Conservation (phyloP, 1,284 basidiomycete genomes). For the Tilletiopsis washingtonensis region DNA sequence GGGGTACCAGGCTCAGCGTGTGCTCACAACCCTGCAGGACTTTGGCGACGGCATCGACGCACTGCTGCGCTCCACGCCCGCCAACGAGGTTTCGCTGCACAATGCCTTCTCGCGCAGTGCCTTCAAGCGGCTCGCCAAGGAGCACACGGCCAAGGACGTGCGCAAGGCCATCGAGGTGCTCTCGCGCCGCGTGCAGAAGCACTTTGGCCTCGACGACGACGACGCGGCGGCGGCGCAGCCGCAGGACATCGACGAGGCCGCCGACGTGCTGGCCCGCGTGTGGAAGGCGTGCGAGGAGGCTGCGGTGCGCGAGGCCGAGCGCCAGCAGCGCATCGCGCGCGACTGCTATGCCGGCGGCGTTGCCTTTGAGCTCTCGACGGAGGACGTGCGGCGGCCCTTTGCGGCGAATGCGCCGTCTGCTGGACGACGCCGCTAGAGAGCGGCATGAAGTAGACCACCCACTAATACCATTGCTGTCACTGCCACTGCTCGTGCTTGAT, state of each 20-base stretch:
- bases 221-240: background rate
- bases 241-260: conserved; percentile 8
- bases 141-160: conserved; percentile 77
- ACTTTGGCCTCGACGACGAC: conserved; percentile 1
- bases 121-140: conserved; percentile 76
- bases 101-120: conserved; percentile 67
- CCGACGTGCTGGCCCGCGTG: conserved; percentile 20
- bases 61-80: conserved; percentile 68
- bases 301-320: conserved; percentile 19
- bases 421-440: too few species aligned
- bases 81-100: conserved; percentile 70
- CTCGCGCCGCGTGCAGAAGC: conserved; percentile 81
- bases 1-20: background rate
- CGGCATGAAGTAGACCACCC: too few species aligned
- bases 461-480: too few species aligned
- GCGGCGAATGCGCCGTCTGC: conserved; percentile 7
- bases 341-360: conserved; percentile 19
- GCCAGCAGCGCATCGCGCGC: conserved; percentile 12
- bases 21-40: conserved; percentile 59
- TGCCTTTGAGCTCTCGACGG: conserved; percentile 9
- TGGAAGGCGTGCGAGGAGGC: conserved; percentile 26
- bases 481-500: too few species aligned
- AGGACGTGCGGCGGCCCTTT: conserved; percentile 19
- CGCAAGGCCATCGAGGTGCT: conserved; percentile 73
- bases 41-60: conserved; percentile 88